phyloP scores from a whole-genome alignment of 371 early-diverging fungal species.

The Mortierella sp. region DNA sequence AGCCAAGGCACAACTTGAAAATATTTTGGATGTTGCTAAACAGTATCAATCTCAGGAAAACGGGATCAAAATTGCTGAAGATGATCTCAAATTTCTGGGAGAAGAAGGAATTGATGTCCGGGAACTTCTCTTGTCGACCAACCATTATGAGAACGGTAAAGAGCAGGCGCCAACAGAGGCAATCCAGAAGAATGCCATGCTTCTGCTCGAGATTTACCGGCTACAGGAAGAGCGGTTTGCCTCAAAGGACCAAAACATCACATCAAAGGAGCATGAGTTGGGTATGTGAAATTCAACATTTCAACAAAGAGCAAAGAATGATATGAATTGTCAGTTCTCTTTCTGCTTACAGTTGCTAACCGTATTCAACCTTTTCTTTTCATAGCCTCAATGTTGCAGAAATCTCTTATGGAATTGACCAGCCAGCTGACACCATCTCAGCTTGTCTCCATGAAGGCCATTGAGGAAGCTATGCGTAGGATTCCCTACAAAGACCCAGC shows the following conservation, averaged over 20 bases:
- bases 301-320: neutral
- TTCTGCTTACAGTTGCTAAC: neutral
- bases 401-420: constrained; percentile 53
- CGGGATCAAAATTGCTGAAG: constrained; percentile 5
- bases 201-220: constrained; percentile 33
- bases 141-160: neutral
- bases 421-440: constrained; percentile 58
- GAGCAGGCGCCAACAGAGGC: constrained; percentile 19
- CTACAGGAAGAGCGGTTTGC: constrained; percentile 50
- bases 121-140: neutral
- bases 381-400: constrained; percentile 58
- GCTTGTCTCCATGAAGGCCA: constrained; percentile 46
- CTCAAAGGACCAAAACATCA: constrained; percentile 37
- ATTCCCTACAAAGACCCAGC: constrained; percentile 59
- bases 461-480: constrained; percentile 61
- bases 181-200: constrained; percentile 38
- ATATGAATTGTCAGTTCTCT: neutral
- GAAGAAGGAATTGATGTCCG: constrained; percentile 38
- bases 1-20: constrained; percentile 23
- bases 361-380: neutral
- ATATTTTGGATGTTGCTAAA: constrained; percentile 35
- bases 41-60: constrained; percentile 26
- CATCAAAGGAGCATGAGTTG: constrained; percentile 32
- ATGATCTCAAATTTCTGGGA: constrained; percentile 19
- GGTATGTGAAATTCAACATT: constrained; percentile 25